A percentile compares a stretch with the other conserved stretches of the same genome.
Evolutionary conservation across 208 protist genomes (phyloP).

Genomic region (Leishmania martiniquensis): DNA sequence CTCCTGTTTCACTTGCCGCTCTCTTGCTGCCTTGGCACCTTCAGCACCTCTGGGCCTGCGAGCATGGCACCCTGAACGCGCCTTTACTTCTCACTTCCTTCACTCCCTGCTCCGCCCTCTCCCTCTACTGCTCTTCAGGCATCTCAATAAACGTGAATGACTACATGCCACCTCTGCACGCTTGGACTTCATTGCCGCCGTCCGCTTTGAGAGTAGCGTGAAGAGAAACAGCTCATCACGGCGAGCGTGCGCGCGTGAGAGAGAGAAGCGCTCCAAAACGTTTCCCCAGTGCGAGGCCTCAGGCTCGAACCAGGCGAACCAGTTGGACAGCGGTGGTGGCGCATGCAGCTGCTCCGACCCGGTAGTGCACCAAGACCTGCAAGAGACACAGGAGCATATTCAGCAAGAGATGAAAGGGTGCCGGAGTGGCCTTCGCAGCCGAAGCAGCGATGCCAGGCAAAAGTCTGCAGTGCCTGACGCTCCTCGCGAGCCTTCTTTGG

Average conservation of each 20-base stretch:
- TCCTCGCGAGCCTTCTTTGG: conserved; percentile 8
- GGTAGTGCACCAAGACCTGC: too few relatives aligned
- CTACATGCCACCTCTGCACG: not conserved
- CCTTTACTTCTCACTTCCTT: not conserved
- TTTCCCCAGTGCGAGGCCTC: too few relatives aligned
- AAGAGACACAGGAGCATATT: too few relatives aligned
- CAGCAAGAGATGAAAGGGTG: not conserved
- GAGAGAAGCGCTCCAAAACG: too few relatives aligned
- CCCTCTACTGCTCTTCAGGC: not conserved
- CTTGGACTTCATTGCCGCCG: not conserved
- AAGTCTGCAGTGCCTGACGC: not conserved
- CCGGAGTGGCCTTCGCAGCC: not conserved
- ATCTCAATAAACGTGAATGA: not conserved
- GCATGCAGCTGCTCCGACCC: too few relatives aligned
- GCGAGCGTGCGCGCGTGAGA: too few relatives aligned
- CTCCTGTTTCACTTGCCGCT: not conserved
- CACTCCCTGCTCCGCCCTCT: not conserved
- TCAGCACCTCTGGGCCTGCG: not conserved
- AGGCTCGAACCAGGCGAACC: too few relatives aligned
- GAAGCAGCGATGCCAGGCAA: not conserved
- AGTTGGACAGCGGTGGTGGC: too few relatives aligned
- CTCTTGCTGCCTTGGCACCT: not conserved
- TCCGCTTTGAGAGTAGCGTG: not conserved
- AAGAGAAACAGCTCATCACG: not conserved
- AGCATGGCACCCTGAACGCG: not conserved